These are phyloP conservation scores for Ophiostoma tasmaniense DNA, from an alignment of 2,329 filamentous ascomycete species.

Conservation along the genomic window DNA sequence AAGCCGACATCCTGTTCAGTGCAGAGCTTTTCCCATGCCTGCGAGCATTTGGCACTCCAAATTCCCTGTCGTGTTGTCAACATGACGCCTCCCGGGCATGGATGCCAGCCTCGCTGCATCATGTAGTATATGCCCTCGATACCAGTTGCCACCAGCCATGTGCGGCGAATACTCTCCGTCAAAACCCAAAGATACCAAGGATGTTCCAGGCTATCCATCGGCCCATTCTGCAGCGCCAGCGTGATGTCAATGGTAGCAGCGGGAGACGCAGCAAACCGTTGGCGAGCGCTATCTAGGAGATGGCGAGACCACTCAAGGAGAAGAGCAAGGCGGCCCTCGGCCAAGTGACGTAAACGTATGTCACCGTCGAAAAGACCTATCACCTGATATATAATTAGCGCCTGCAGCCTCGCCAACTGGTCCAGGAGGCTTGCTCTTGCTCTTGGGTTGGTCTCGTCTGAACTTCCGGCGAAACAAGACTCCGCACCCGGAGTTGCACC, in stretches of 20 bases:
- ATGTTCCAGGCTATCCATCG: constrained; percentile 11
- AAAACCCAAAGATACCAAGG: constrained; percentile 27
- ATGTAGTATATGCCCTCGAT: constrained; percentile 22
- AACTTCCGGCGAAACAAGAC: neutral
- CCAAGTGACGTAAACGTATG: constrained; percentile 33
- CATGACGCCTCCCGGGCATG: constrained; percentile 24
- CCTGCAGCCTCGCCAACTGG: constrained; percentile 37
- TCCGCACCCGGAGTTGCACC: neutral
- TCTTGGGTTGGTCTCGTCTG: neutral
- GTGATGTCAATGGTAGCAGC: constrained; percentile 8
- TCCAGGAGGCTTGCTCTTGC: constrained; percentile 8
- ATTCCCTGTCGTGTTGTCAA: constrained; percentile 23
- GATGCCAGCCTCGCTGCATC: constrained; percentile 21
- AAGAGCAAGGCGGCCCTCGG: constrained; percentile 24
- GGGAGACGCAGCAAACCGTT: neutral
- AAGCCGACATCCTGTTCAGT: neutral
- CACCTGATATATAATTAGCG: constrained; percentile 41
- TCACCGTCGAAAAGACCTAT: constrained; percentile 44
- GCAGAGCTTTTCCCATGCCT: constrained; percentile 21
- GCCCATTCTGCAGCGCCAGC: neutral
- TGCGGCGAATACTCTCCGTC: constrained; percentile 28
- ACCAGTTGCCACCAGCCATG: constrained; percentile 22
- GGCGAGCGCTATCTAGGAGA: neutral
- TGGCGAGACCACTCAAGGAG: neutral
- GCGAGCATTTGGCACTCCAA: constrained; percentile 24